Evolutionary conservation across 805 yeast species (phyloP), one percentile per base, ranked within the genome.

Genomic region (Blastobotrys attinorum): DNA sequence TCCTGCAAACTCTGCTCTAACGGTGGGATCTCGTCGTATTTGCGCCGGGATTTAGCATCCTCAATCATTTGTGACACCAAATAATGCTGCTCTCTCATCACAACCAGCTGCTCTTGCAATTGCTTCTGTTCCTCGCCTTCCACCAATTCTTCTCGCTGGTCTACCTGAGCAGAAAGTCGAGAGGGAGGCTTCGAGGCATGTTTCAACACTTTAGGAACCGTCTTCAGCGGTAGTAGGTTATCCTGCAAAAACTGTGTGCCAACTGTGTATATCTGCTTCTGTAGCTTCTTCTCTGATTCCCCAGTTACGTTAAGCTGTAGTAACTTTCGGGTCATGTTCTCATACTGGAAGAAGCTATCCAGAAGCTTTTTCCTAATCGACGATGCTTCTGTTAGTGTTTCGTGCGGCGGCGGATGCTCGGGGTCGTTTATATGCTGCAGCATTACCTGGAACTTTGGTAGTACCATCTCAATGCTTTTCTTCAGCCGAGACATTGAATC

Each of bases 71-170:
- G 71, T 46, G 77, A 75, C 2, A 90, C 79, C 47, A 90, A 62
- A 52, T 75, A 89, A 52, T 72, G 70, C 55, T 89, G 97, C 58
- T 89, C 97, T 47, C 81, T 81, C 56, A 87, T 63, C 8, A 90
- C 96, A 82, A 89, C 83, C 46, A 89, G 63, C 50, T 82, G 81
- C 51, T 87, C 90, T 22, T 70, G 63, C 40, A 71, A 71, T 35
- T 88, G 69, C 27, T 32, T 31, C 15, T 22, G 35, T 25, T 6
- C 37, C 17, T 25, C 10, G 7, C 3, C 8, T 16, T 20, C 21
- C 23, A 43, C n/a, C 18, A 16, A 15, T 5, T 22, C 32, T 22
- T 10, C 17, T 20, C 21, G 7, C 27, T 17, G 15, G 20, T 13
- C 22, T 35, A 25, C 4, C 37, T 16, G 18, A 16, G 29, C 3